A percentile compares a stretch with the other conserved stretches of the same genome.
Evolutionary conservation across 495 filamentous ascomycete genomes (phyloP).

Genomic region (Stereocaulon alpinum): DNA sequence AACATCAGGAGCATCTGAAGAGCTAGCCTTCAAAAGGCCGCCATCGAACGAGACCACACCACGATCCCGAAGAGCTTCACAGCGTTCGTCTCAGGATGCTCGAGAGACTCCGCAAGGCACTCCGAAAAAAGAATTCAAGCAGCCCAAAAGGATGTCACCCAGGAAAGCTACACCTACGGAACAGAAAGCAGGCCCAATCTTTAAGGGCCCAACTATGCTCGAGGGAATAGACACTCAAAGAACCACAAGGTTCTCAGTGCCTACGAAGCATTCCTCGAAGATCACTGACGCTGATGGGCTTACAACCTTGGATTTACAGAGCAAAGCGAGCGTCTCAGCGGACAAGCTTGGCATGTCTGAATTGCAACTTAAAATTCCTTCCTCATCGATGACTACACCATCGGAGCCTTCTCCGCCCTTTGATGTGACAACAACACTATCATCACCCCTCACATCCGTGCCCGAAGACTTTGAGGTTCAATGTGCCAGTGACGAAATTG

Average conservation of each 20-base stretch:
- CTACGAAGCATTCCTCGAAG: not conserved
- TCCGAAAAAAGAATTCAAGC: slow-evolving; percentile 4
- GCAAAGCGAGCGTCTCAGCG: not conserved
- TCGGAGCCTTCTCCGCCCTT: slow-evolving; percentile 1
- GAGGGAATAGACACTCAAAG: not conserved
- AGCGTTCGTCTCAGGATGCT: not conserved
- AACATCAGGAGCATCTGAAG: not conserved
- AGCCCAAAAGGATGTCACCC: not conserved
- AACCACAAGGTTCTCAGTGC: not conserved
- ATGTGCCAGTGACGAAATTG: not conserved
- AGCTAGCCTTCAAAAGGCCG: not conserved
- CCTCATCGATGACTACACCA: not conserved
- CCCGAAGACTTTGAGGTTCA: slow-evolving; percentile 1
- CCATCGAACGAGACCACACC: slow-evolving; percentile 2
- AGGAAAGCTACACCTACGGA: not conserved
- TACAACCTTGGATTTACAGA: not conserved
- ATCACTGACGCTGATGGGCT: not conserved
- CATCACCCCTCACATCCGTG: slow-evolving; percentile 4
- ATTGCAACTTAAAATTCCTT: not conserved
- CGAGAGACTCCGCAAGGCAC: slow-evolving; percentile 3
- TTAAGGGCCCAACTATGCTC: not conserved
- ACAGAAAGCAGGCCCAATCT: not conserved
- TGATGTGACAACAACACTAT: not conserved
- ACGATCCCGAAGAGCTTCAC: not conserved
- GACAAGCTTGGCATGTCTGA: slow-evolving; percentile 6